A percentile compares a stretch with the other conserved stretches of the same genome.
Conservation (phyloP, 306 rosid species). For the Cajanus cajan region DNA sequence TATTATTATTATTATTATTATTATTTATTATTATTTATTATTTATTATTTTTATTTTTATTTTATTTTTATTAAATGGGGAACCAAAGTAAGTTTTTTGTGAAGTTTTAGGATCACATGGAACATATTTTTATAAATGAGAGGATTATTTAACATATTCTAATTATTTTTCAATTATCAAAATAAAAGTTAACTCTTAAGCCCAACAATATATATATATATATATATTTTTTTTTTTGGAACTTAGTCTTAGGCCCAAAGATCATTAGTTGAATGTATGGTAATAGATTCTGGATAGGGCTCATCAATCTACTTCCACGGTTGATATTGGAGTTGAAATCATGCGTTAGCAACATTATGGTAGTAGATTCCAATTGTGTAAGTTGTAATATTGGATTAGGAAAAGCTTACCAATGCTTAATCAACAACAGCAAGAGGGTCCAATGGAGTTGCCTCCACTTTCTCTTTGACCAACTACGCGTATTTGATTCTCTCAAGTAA, state of each 20-base stretch:
- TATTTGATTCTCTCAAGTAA: slow-evolving; percentile 10
- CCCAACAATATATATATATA: not conserved
- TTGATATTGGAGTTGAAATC: not conserved
- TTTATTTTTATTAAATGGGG: no score
- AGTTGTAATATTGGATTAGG: not conserved
- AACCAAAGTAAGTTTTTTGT: no score
- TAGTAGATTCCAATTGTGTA: not conserved
- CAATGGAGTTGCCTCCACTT: not conserved
- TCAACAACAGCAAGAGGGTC: not conserved
- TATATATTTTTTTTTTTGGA: not conserved
- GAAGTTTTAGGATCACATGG: no score
- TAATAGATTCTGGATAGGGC: no score
- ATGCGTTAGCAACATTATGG: not conserved
- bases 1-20: no score
- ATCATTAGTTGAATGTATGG: not conserved
- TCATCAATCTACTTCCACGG: not conserved
- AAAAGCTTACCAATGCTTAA: not conserved
- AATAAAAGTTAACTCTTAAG: no score
- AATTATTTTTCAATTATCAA: no score
- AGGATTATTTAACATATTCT: no score
- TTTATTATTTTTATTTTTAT: no score
- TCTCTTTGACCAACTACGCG: slow-evolving; percentile 11
- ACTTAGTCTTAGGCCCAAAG: not conserved
- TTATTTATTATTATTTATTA: no score
- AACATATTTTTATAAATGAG: no score